A percentile compares a stretch with the other conserved stretches of the same genome.
Evolutionary conservation across 257 asterid species (phyloP).

Genomic region (Solanum gracilifrons): DNA sequence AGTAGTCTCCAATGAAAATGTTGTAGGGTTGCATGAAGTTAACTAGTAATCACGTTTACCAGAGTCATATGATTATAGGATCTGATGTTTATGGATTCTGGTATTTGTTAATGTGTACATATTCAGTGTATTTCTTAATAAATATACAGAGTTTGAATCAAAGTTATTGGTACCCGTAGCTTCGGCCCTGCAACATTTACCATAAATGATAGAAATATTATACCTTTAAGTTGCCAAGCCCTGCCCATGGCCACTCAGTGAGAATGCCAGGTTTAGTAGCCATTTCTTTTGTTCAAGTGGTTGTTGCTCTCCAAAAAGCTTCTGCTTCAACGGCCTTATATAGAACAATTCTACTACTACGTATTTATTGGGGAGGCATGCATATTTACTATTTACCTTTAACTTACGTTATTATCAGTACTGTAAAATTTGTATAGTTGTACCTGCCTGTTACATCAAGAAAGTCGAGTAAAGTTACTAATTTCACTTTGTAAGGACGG

Average conservation of each 20-base stretch:
- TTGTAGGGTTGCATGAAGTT: neutral
- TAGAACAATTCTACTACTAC: neutral
- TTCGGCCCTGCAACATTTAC: neutral
- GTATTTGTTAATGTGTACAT: neutral
- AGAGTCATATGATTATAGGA: neutral
- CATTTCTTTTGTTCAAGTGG: conserved; percentile 23
- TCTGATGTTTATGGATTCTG: neutral
- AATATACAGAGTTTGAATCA: neutral
- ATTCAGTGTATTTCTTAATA: neutral
- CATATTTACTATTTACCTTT: neutral
- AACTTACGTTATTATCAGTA: neutral
- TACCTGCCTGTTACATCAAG: neutral
- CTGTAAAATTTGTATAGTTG: neutral
- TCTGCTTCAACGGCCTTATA: neutral
- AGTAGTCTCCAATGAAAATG: neutral
- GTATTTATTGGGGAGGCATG: neutral
- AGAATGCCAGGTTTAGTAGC: conserved; percentile 69
- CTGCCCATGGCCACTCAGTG: conserved; percentile 83
- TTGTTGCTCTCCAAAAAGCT: neutral
- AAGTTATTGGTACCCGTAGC: neutral
- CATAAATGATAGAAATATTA: neutral
- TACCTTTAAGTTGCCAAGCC: conserved; percentile 64
- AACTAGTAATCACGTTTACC: neutral
- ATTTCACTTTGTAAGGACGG: neutral
- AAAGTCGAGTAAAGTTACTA: neutral